phyloP scores from a whole-genome alignment of 306 rosid species.

The Quercus dentata region DNA sequence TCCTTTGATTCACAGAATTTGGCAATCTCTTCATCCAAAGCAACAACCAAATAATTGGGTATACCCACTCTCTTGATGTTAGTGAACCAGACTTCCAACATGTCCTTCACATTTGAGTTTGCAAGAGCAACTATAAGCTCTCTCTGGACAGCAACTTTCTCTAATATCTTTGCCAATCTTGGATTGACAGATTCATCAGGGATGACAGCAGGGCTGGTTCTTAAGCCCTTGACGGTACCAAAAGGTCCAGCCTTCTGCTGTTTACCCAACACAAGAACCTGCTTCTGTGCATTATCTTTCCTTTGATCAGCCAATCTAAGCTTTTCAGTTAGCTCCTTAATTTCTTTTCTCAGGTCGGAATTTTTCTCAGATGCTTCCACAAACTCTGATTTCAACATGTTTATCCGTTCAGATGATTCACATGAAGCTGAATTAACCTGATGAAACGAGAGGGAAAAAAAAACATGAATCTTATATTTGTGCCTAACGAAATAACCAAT shows the following conservation, averaged over 20 bases:
- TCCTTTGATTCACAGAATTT: constrained; percentile 51
- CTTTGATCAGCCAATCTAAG: constrained; percentile 68
- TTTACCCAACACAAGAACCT: constrained; percentile 63
- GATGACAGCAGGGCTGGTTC: constrained; percentile 67
- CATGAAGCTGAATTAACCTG: constrained; percentile 59
- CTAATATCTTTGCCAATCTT: constrained; percentile 72
- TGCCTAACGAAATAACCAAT: background rate
- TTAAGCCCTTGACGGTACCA: constrained; percentile 73
- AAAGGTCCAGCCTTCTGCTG: constrained; percentile 73
- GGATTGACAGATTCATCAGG: constrained; percentile 88
- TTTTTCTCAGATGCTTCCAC: constrained; percentile 52
- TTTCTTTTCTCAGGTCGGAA: constrained; percentile 51
- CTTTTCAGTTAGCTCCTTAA: constrained; percentile 66
- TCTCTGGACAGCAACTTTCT: constrained; percentile 59
- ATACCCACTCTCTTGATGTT: constrained; percentile 73
- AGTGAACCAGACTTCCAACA: constrained; percentile 82
- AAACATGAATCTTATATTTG: background rate
- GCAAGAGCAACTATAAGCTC: constrained; percentile 91
- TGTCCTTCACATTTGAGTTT: constrained; percentile 75
- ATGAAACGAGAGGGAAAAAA: constrained; percentile 8
- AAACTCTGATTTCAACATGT: constrained; percentile 64
- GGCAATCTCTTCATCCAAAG: constrained; percentile 63
- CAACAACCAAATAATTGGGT: constrained; percentile 78
- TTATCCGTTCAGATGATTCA: constrained; percentile 63
- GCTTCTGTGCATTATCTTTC: constrained; percentile 80